These are phyloP conservation scores for Talaromyces liani DNA, from an alignment of 495 filamentous ascomycete species.

Conservation along the genomic window DNA sequence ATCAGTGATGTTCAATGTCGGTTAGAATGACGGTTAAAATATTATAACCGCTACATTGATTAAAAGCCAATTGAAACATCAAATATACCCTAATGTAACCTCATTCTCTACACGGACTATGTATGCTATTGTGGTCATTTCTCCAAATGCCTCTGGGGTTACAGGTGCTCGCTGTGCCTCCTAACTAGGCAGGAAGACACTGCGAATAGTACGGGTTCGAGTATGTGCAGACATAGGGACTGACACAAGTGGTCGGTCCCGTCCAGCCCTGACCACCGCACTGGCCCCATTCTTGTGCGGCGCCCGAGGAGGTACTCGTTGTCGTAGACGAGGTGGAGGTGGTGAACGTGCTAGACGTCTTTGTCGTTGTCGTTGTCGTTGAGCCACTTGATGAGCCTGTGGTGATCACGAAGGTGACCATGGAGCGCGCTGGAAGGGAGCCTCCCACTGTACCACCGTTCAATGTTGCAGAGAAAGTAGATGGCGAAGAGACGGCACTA, in stretches of 20 bases:
- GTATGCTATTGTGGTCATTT: background rate
- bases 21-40: background rate
- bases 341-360: background rate
- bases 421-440: background rate
- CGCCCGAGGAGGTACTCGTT: background rate
- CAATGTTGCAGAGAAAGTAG: background rate
- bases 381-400: background rate
- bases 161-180: background rate
- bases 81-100: background rate
- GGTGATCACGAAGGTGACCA: slow-evolving; percentile 1
- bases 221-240: slow-evolving; percentile 33
- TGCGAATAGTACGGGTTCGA: slow-evolving; percentile 44
- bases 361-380: background rate
- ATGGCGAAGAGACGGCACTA: background rate
- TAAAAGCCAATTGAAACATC: background rate
- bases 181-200: slow-evolving; percentile 20
- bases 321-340: background rate
- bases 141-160: background rate
- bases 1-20: too few species aligned
- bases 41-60: background rate
- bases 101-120: background rate
- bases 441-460: background rate
- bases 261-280: slow-evolving; percentile 44
- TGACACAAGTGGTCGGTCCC: slow-evolving; percentile 39
- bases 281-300: slow-evolving; percentile 36